phyloP scores from a whole-genome alignment of 306 rosid genomes.

The Medicago arabica region DNA sequence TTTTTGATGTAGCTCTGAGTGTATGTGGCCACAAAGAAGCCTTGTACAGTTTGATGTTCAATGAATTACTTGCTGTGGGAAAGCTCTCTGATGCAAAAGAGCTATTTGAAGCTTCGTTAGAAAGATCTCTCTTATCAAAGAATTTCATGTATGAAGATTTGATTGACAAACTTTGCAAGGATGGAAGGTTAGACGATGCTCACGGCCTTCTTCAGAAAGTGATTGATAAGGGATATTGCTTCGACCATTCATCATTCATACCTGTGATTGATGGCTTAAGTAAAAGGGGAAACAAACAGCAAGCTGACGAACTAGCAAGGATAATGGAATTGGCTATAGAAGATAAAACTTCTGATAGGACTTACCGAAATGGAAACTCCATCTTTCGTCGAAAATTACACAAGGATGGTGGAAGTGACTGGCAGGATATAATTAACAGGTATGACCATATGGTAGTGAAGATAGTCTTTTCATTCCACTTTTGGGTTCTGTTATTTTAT shows the following conservation, averaged over 20 bases:
- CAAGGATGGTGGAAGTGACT: slow-evolving; percentile 55
- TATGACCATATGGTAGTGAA: slow-evolving; percentile 42
- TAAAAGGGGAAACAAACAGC: slow-evolving; percentile 73
- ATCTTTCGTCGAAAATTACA: slow-evolving; percentile 44
- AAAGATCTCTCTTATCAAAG: slow-evolving; percentile 60
- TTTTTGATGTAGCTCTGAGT: slow-evolving; percentile 69
- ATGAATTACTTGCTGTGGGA: slow-evolving; percentile 74
- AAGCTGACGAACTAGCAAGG: slow-evolving; percentile 75
- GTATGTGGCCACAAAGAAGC: slow-evolving; percentile 79
- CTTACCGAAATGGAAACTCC: slow-evolving; percentile 44
- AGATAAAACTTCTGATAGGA: slow-evolving; percentile 51
- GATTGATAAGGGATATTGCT: slow-evolving; percentile 66
- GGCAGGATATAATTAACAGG: slow-evolving; percentile 87
- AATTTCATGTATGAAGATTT: slow-evolving; percentile 76
- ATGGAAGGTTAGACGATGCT: slow-evolving; percentile 79
- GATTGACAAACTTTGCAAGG: slow-evolving; percentile 72
- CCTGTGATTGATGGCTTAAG: slow-evolving; percentile 83
- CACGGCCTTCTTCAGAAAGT: slow-evolving; percentile 60
- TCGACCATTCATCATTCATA: slow-evolving; percentile 79
- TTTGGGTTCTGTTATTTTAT: slow-evolving; percentile 25
- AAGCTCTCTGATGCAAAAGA: slow-evolving; percentile 67
- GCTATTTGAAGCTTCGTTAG: slow-evolving; percentile 73
- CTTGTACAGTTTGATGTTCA: slow-evolving; percentile 83
- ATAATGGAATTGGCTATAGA: slow-evolving; percentile 84
- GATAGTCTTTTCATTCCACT: slow-evolving; percentile 11